Evolutionary conservation across 2,329 filamentous ascomycete genomes (phyloP), one percentile per base, ranked within the genome.

Genomic region (Paracoccidioides brasiliensis): DNA sequence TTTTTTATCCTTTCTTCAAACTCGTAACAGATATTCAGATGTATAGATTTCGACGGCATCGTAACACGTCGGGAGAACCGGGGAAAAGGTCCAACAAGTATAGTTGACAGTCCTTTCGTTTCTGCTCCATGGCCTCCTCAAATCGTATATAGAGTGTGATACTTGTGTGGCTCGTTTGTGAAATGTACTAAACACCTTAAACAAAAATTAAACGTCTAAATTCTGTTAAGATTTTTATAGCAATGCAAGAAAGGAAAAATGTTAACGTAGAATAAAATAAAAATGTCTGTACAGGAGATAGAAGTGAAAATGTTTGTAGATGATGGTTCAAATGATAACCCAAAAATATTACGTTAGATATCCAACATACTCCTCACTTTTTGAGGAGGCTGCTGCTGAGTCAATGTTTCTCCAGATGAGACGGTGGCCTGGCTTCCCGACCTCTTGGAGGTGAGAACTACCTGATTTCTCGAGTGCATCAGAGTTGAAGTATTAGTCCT

Each of bases 301-400:
- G 33, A 33, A 14, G 33, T 14, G 12, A 38, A 33, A 33, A 32
- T 33, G 28, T 28, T 2, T 8, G 12, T 32, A 33, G 32, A 22
- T 9, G 4, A 22, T 15, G 9, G 8, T 37, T n/a, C 22, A 49
- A 38, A 38, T 38, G 33, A 49, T 38, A 35, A 33, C 4, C 46
- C 32, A 37, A 49, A 49, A 37, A 22, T 49, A 10, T 15, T 22
- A 32, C 8, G 14, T 63, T 58, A 73, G 8, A 74, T 61, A 65
- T 74, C 71, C 61, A 74, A 61, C 72, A 74, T 74, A 60, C 70
- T 72, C 58, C 68, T 65, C 3, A 70, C 56, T 43, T 67, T 61
- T 56, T 72, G 70, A 22, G 67, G 54, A 49, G 67, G 55, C 44
- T 42, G 52, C n/a, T 37, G 37, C n/a, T 54, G 32, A 15, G 48